These are phyloP conservation scores for Phytophthora boehmeriae DNA, from an alignment of 352 stramenopile species.

Conservation along the genomic window DNA sequence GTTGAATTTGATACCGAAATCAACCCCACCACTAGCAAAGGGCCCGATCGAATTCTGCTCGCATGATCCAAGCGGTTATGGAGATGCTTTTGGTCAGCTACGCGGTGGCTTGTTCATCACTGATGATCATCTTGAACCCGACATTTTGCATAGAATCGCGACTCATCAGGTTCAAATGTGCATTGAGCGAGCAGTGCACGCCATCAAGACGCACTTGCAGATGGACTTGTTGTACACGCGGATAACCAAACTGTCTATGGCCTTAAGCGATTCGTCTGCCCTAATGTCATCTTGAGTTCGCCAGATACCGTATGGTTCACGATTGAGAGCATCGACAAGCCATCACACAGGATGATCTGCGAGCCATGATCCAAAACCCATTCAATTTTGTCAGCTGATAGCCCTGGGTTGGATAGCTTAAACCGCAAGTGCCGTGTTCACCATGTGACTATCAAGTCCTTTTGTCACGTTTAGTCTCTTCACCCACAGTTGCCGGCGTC, in stretches of 20 bases:
- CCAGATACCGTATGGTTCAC: not conserved
- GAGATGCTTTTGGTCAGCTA: constrained; percentile 11
- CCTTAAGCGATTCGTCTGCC: not conserved
- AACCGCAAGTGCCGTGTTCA: no score
- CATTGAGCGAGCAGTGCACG: constrained; percentile 16
- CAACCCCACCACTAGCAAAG: constrained; percentile 2
- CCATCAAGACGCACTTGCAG: no score
- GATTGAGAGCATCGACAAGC: constrained; percentile 1
- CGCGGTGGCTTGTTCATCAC: constrained; percentile 1
- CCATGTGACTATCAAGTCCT: no score
- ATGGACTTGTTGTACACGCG: no score
- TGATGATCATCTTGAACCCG: constrained; percentile 11
- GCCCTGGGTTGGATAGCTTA: no score
- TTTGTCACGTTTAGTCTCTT: no score
- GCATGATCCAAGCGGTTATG: constrained; percentile 17
- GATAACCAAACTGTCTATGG: constrained; percentile 3
- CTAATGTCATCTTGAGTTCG: constrained; percentile 7
- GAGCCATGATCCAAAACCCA: constrained; percentile 7
- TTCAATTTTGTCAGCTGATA: not conserved
- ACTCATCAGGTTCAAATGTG: constrained; percentile 13
- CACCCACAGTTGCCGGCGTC: no score
- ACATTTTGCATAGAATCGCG: constrained; percentile 12
- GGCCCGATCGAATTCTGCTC: constrained; percentile 8
- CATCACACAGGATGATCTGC: constrained; percentile 15
- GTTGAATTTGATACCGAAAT: constrained; percentile 25